Base-by-base conservation (phyloP, 768 basidiomycete species). In the Mycena maculata region DNA sequence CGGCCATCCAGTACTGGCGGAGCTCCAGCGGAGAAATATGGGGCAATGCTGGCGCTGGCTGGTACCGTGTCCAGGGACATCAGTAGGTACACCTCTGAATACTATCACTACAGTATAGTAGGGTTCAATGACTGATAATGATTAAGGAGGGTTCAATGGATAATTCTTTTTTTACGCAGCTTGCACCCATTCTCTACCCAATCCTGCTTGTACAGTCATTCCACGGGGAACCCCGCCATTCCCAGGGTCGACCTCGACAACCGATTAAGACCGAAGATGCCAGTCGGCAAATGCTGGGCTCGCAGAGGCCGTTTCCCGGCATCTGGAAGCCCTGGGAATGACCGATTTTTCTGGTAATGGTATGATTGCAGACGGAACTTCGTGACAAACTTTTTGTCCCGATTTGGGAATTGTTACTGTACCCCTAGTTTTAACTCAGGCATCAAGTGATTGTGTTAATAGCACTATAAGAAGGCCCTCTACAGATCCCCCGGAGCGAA, bases 401-500 rank as follows among this genome's bases (percentile, higher is more conserved):
- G 27, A 48, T 48, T 48, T 48, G 47, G 47, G 27, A 48, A 48
- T 48, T 16, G 47, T 15, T 48, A 48, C 47, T 48, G 27, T 18
- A 3, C 13, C 47, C 15, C 27, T 16, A 48, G 47, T 48, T 48
- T 48, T 48, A 16, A 48, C 15, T 30, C 13, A 30, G 47, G 16
- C 15, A 48, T 30, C 13, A 30, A 18, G 27, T 28, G 6, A 48
- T 48, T 48, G 47, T 48, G 47, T 48, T 28, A 30, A 48, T 48
- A 48, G 27, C 47, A 28, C 27, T 48, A 48, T 48, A 30, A 16
- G 47, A 47, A 47, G 23, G 45, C 45, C 23, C 45, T 48, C 47
- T 48, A 48, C 27, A 48, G 27, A 48, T 48, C 47, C 47, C 47
- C 47, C 27, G 47, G 47, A 28, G 47, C 47, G 16, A 48, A 48